phyloP scores from a whole-genome alignment of 2,329 filamentous ascomycete genomes.

The Aspergillus sp. region DNA sequence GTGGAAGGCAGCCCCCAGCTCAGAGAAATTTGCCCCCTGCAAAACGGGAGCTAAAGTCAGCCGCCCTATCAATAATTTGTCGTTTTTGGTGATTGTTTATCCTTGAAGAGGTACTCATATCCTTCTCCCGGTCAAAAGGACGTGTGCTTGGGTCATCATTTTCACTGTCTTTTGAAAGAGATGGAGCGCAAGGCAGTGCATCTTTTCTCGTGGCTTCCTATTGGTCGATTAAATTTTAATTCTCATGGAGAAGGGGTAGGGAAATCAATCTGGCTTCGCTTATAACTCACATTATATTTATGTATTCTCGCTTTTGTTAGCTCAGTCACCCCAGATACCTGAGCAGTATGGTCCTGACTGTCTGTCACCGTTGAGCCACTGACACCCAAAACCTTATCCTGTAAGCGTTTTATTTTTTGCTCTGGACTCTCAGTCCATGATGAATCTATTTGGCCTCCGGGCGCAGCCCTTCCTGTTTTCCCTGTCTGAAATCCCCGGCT shows the following conservation, averaged over 20 bases:
- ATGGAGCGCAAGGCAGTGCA: too few species aligned
- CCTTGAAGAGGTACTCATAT: conserved; percentile 73
- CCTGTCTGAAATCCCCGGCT: conserved; percentile 77
- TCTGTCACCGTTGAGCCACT: conserved; percentile 22
- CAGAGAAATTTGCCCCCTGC: conserved; percentile 62
- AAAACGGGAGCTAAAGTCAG: conserved; percentile 78
- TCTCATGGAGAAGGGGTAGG: neutral
- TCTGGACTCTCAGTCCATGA: conserved; percentile 92
- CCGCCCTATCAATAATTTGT: conserved; percentile 73
- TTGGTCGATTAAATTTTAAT: neutral
- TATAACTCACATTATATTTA: conserved; percentile 53
- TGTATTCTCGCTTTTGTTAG: conserved; percentile 44
- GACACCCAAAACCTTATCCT: conserved; percentile 77
- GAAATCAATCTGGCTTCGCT: too few species aligned
- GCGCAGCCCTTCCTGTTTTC: conserved; percentile 48
- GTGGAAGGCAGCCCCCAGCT: neutral
- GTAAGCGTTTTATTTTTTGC: conserved; percentile 74
- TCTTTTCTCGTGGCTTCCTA: conserved; percentile 6
- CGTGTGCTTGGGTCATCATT: conserved; percentile 81
- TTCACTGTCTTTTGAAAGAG: neutral
- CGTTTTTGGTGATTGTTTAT: conserved; percentile 69
- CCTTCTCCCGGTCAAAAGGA: conserved; percentile 87
- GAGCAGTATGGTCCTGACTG: neutral
- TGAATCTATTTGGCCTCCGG: conserved; percentile 35
- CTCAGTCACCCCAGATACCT: conserved; percentile 29